Base-by-base conservation (phyloP, 1,284 basidiomycete genomes). In the Coniferiporia sulphurascens region DNA sequence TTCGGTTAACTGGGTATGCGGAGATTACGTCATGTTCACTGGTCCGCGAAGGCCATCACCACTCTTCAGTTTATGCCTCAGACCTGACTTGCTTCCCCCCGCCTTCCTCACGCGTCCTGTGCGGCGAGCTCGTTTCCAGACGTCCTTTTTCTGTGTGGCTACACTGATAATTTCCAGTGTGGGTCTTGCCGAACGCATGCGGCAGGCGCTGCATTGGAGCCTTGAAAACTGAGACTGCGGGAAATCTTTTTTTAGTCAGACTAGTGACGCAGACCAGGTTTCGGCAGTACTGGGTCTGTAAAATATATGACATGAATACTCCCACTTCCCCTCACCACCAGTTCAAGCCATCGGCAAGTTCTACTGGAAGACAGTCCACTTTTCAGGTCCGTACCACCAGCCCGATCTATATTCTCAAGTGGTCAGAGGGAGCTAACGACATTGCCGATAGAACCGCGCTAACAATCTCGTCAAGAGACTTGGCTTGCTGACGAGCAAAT, bases 391-490 rank as follows among this genome's bases (percentile, higher is more conserved):
- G 58, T 36, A 45, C 34, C 46, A 13, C 55, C 36, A 38, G 27
- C 38, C 44, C 34, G 5, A 27, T 43, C n/a, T 22, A 36, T 32
- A 2, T 9, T 41, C 38, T 35, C 50, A 17, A 3, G 34, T 17
- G 12, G 45, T 34, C 17, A n/a, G 13, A 2, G 1, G 34, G 17
- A 44, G 38, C 15, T 27, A 56, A 19, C 55, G 15, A 36, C 4
- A 41, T 8, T 36, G 38, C 34, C 4, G 21, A 52, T 19, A 52
- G 55, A 19, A 46, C 13, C 55, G 41, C 41, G 55, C 55, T 4
- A 61, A 34, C 22, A 57, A 51, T 21, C 13, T 56, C 21, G 59
- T 56, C 55, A 51, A 38, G 36, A 59, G 55, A 44, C 52, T 59
- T 4, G 58, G 58, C 5, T 22, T 55, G 21, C 36, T 59, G 19